These are phyloP conservation scores for Ceratobasidium sp. DNA, from an alignment of 1,284 basidiomycete species.

Conservation along the genomic window DNA sequence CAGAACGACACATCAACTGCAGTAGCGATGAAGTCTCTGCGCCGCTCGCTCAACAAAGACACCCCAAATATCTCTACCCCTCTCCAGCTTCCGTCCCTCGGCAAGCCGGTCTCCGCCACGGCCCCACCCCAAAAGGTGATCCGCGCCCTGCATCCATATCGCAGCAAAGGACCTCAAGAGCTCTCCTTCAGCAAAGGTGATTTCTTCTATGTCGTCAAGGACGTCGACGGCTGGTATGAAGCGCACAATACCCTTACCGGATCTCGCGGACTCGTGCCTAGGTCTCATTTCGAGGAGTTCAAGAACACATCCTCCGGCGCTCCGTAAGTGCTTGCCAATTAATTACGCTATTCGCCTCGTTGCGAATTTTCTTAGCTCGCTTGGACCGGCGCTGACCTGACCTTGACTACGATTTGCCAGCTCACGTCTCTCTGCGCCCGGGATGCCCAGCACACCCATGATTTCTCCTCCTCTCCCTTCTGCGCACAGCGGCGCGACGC, in stretches of 20 bases:
- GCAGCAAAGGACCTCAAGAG: constrained; percentile 82
- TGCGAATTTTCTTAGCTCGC: not conserved
- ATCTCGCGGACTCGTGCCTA: constrained; percentile 91
- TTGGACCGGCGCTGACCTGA: constrained; percentile 2
- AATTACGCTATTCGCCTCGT: constrained; percentile 2
- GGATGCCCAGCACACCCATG: constrained; percentile 49
- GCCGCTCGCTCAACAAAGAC: constrained; percentile 82
- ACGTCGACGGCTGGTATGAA: constrained; percentile 65
- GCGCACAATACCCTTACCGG: constrained; percentile 92
- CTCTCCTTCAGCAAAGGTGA: constrained; percentile 94
- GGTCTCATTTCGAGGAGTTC: constrained; percentile 87
- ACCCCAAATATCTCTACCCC: constrained; percentile 68
- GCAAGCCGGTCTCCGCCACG: constrained; percentile 74
- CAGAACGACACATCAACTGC: not conserved
- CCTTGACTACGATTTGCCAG: constrained; percentile 4
- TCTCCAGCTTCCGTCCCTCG: constrained; percentile 58
- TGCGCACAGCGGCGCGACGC: constrained; percentile 45
- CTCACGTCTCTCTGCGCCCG: constrained; percentile 45
- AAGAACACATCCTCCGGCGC: constrained; percentile 67
- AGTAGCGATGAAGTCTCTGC: constrained; percentile 78
- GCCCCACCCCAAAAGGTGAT: constrained; percentile 96
- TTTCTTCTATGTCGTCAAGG: constrained; percentile 95
- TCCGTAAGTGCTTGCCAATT: constrained; percentile 54
- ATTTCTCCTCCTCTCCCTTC: constrained; percentile 47
- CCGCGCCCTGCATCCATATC: constrained; percentile 78